Percentiles rank a stretch among this genome's conserved stretches.
Evolutionary conservation across 306 rosid genomes (phyloP).

Genomic region (Malus orientalis): DNA sequence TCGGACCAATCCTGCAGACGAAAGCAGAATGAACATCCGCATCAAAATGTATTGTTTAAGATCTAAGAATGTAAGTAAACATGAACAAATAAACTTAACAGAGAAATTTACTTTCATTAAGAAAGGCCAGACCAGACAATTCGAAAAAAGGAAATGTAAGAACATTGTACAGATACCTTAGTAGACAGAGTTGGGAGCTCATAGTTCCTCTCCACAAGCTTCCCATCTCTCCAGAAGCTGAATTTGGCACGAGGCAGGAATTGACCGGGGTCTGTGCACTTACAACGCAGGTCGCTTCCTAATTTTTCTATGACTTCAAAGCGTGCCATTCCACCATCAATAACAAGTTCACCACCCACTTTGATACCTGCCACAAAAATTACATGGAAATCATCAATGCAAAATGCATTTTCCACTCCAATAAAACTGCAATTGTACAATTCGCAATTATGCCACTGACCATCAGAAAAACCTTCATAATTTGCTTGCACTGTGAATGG

Average conservation of each 20-base stretch:
- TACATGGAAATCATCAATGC: background rate
- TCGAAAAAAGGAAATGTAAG: background rate
- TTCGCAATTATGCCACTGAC: conserved; percentile 18
- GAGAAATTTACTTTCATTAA: background rate
- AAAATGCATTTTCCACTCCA: background rate
- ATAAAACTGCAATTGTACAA: background rate
- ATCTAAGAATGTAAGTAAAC: too few species aligned
- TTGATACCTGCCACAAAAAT: conserved; percentile 41
- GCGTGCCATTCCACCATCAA: conserved; percentile 89
- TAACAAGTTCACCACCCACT: conserved; percentile 73
- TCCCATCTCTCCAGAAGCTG: conserved; percentile 86
- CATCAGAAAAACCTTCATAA: conserved; percentile 76
- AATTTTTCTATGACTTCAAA: conserved; percentile 61
- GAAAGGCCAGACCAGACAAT: background rate
- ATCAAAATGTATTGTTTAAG: background rate
- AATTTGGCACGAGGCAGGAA: conserved; percentile 77
- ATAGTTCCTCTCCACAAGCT: conserved; percentile 56
- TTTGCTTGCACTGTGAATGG: conserved; percentile 70
- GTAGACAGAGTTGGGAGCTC: conserved; percentile 64
- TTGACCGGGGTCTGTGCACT: conserved; percentile 77
- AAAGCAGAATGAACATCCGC: background rate
- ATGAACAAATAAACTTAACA: background rate
- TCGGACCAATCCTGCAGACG: conserved; percentile 76
- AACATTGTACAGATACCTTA: conserved; percentile 30
- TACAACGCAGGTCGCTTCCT: conserved; percentile 59